phyloP scores from a whole-genome alignment of 2,329 filamentous ascomycete genomes.

The Pyricularia sp. region DNA sequence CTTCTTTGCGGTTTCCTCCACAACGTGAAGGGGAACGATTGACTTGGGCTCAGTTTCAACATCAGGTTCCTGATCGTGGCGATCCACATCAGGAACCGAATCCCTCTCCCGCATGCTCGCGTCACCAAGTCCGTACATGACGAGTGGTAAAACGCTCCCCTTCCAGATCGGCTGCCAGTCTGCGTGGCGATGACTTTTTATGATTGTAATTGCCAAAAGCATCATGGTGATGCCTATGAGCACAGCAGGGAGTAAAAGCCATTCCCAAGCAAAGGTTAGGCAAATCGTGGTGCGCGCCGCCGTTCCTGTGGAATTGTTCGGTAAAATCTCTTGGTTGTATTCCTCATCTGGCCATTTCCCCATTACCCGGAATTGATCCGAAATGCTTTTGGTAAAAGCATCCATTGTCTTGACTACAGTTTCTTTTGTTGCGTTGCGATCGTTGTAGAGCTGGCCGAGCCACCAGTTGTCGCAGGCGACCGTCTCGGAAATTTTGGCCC shows the following conservation, averaged over 20 bases:
- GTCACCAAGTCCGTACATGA: neutral
- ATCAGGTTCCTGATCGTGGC: neutral
- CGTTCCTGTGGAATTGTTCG: neutral
- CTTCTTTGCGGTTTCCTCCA: neutral
- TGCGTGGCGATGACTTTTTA: neutral
- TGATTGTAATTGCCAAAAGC: neutral
- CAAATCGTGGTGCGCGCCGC: neutral
- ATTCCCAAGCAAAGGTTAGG: neutral
- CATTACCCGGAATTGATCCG: neutral
- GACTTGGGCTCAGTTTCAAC: neutral
- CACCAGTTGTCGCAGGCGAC: neutral
- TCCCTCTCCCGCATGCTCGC: neutral
- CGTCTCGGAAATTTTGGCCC: neutral
- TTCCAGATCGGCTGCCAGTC: neutral
- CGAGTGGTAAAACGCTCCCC: neutral
- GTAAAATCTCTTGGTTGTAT: neutral
- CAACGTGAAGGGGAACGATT: neutral
- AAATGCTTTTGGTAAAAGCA: neutral
- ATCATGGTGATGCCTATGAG: neutral
- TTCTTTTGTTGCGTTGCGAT: neutral
- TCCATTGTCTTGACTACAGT: neutral
- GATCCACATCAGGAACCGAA: neutral
- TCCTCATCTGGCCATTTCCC: neutral
- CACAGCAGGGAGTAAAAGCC: neutral
- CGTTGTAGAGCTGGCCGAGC: neutral